These are phyloP conservation scores for Zymoseptoria passerinii DNA, from an alignment of 2,329 filamentous ascomycete species.

Conservation along the genomic window DNA sequence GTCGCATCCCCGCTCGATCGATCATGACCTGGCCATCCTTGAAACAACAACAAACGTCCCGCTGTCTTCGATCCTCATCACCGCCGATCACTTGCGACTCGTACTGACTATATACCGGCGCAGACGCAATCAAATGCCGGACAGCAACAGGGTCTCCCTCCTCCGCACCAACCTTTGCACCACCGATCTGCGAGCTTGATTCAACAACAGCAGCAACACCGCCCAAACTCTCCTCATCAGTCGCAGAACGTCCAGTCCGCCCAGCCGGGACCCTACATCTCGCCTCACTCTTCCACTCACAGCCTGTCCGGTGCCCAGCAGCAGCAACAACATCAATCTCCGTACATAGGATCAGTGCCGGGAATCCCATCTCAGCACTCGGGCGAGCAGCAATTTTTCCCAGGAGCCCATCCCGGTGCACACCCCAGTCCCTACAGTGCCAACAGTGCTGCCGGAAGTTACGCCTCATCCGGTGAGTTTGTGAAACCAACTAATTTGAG, in stretches of 20 bases:
- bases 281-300: constrained; percentile 56
- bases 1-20: constrained; percentile 11
- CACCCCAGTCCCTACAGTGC: constrained; percentile 79
- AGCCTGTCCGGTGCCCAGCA: constrained; percentile 33
- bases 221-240: constrained; percentile 55
- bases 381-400: constrained; percentile 63
- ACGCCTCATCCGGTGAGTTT: constrained; percentile 74
- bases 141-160: constrained; percentile 59
- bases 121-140: constrained; percentile 25
- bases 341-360: constrained; percentile 62
- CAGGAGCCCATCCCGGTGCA: constrained; percentile 40
- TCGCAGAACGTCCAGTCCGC: constrained; percentile 51
- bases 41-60: constrained; percentile 14
- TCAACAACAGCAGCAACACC: constrained; percentile 46
- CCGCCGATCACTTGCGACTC: constrained; percentile 11
- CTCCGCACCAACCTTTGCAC: constrained; percentile 54
- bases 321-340: constrained; percentile 40
- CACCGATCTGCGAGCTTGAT: constrained; percentile 66
- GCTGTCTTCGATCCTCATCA: constrained; percentile 1
- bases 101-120: constrained; percentile 13
- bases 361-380: constrained; percentile 53
- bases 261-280: constrained; percentile 53
- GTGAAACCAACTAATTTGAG: constrained; percentile 23
- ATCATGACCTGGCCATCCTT: neutral
- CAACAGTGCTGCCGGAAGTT: constrained; percentile 71